Percentiles rank a stretch among this genome's conserved stretches.
Conservation (phyloP, 345 rosid species). For the Heritiera littoralis region DNA sequence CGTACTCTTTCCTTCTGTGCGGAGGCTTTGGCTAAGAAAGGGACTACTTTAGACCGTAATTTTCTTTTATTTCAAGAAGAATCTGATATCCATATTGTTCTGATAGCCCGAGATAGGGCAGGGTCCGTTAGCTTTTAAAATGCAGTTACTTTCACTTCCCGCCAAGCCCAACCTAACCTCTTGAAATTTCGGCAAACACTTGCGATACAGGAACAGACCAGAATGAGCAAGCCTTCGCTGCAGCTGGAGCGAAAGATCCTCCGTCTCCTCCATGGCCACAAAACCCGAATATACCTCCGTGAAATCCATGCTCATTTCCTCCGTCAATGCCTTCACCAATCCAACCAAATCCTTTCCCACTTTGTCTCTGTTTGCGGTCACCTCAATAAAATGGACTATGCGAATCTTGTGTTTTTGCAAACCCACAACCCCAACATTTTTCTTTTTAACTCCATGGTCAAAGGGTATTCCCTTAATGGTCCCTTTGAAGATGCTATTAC, state of each 20-base stretch:
- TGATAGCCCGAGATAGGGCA: neutral
- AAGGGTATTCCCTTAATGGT: conserved; percentile 54
- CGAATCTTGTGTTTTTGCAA: conserved; percentile 43
- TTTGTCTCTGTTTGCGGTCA: conserved; percentile 73
- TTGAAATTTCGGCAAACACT: neutral
- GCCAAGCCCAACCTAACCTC: neutral
- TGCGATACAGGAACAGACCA: neutral
- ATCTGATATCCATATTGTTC: too few species aligned
- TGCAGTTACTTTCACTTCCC: neutral
- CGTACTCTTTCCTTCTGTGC: too few species aligned
- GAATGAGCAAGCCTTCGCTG: conserved; percentile 35
- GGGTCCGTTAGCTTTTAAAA: neutral
- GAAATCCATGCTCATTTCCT: conserved; percentile 71
- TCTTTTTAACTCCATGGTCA: conserved; percentile 67
- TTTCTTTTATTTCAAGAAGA: too few species aligned
- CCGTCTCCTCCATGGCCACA: conserved; percentile 60
- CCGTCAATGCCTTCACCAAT: conserved; percentile 55
- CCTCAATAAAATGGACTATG: conserved; percentile 47
- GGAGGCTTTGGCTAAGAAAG: too few species aligned
- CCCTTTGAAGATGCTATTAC: conserved; percentile 50
- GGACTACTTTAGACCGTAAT: too few species aligned
- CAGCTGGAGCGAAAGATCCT: conserved; percentile 53
- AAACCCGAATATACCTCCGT: conserved; percentile 52
- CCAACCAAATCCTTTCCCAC: conserved; percentile 62
- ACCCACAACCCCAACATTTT: conserved; percentile 48